Percentiles rank a stretch among this genome's conserved stretches.
phyloP scores from a whole-genome alignment of 306 rosid genomes.

The Vigna trinervia region DNA sequence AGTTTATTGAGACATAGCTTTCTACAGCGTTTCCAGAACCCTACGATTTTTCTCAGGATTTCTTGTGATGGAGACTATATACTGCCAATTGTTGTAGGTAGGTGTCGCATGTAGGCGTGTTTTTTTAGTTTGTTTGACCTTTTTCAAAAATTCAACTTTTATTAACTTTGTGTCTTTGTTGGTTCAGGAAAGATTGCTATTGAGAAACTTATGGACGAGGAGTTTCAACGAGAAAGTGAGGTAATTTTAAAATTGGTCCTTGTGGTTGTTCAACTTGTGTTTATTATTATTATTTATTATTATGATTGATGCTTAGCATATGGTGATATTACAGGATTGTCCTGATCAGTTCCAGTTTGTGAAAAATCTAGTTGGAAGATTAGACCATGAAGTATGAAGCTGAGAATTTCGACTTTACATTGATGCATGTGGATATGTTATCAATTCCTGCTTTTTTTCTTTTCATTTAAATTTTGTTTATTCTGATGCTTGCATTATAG shows the following conservation, averaged over 20 bases:
- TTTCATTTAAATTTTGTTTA: conserved; percentile 1
- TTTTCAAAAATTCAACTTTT: conserved; percentile 4
- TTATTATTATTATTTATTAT: neutral
- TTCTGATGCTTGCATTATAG: conserved; percentile 36
- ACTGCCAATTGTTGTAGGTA: conserved; percentile 96
- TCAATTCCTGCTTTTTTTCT: neutral
- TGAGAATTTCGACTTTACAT: conserved; percentile 44
- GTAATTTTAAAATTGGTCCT: conserved; percentile 46
- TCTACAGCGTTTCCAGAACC: conserved; percentile 75
- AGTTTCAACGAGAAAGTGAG: conserved; percentile 62
- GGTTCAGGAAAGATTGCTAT: conserved; percentile 79
- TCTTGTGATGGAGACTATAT: conserved; percentile 90
- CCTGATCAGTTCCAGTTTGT: conserved; percentile 77
- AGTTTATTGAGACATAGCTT: conserved; percentile 58
- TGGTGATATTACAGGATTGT: conserved; percentile 64
- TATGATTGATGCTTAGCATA: conserved; percentile 6
- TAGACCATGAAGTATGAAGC: conserved; percentile 83
- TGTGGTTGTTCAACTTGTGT: neutral
- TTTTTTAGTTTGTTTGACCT: conserved; percentile 28
- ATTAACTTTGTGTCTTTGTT: conserved; percentile 36
- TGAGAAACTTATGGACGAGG: conserved; percentile 72
- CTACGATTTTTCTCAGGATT: conserved; percentile 92
- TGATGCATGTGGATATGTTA: conserved; percentile 29
- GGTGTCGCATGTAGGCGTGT: neutral
- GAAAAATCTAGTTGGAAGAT: conserved; percentile 67